These are phyloP conservation scores for Rostrohypoxylon terebratum DNA, from an alignment of 495 filamentous ascomycete species.

Conservation along the genomic window DNA sequence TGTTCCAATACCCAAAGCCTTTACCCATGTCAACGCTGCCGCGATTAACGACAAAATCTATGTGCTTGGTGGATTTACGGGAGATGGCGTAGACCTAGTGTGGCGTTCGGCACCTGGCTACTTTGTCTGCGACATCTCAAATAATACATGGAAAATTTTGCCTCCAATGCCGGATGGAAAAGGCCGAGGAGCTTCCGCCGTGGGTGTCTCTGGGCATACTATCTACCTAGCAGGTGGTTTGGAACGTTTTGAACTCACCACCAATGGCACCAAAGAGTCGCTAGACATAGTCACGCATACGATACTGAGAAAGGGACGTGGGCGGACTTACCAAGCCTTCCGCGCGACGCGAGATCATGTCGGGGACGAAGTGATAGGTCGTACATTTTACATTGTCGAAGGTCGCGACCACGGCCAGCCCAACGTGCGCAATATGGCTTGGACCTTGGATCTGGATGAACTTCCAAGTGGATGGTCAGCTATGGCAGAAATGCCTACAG, in stretches of 20 bases:
- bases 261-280: slow-evolving; percentile 18
- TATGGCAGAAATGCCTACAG: slow-evolving; percentile 47
- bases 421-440: slow-evolving; percentile 52
- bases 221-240: slow-evolving; percentile 46
- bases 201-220: slow-evolving; percentile 38
- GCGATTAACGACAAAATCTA: slow-evolving; percentile 54
- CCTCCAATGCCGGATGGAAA: slow-evolving; percentile 39
- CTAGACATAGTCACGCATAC: slow-evolving; percentile 51
- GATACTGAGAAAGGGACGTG: slow-evolving; percentile 48
- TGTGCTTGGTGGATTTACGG: slow-evolving; percentile 51
- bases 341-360: slow-evolving; percentile 48
- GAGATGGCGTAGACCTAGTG: slow-evolving; percentile 13
- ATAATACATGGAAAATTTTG: slow-evolving; percentile 38
- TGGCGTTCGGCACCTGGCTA: slow-evolving; percentile 36
- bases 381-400: slow-evolving; percentile 54
- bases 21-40: slow-evolving; percentile 54
- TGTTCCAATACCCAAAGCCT: slow-evolving; percentile 41
- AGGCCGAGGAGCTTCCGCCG: slow-evolving; percentile 42
- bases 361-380: slow-evolving; percentile 36
- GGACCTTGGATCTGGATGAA: slow-evolving; percentile 50
- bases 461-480: slow-evolving; percentile 44
- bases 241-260: not conserved
- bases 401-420: slow-evolving; percentile 47
- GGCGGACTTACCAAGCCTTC: slow-evolving; percentile 45
- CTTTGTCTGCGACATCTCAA: slow-evolving; percentile 44